These are phyloP conservation scores for Marsdenia floribunda DNA, from an alignment of 257 asterid genomes.

Conservation along the genomic window DNA sequence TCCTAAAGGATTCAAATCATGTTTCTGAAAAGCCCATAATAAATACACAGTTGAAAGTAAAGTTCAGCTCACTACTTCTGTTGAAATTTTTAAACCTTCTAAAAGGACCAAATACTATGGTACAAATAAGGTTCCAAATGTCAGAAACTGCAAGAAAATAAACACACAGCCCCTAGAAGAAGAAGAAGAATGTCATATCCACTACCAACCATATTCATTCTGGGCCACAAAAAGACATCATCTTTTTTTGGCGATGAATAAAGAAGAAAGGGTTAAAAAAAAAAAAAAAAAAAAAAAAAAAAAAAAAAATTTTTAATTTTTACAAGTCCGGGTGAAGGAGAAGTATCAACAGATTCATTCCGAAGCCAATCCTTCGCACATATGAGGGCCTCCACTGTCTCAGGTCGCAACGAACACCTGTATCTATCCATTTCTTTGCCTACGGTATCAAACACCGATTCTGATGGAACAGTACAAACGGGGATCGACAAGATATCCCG, in stretches of 20 bases:
- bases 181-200: slow-evolving; percentile 11
- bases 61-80: background rate
- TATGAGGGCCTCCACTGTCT: slow-evolving; percentile 86
- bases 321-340: slow-evolving; percentile 31
- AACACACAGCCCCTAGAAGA: background rate
- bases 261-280: no score
- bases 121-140: slow-evolving; percentile 18
- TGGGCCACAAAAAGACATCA: background rate
- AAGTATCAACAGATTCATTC: slow-evolving; percentile 35
- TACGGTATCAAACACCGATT: slow-evolving; percentile 60
- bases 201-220: slow-evolving; percentile 4
- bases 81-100: background rate
- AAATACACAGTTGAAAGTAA: background rate
- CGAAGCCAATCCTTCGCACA: slow-evolving; percentile 91
- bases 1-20: background rate
- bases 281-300: no score
- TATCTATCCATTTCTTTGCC: slow-evolving; percentile 84
- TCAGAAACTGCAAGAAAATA: background rate
- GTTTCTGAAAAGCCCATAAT: background rate
- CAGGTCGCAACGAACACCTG: slow-evolving; percentile 73
- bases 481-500: slow-evolving; percentile 88
- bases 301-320: slow-evolving; percentile 53
- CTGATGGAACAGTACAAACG: slow-evolving; percentile 51
- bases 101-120: slow-evolving; percentile 6
- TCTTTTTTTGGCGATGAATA: background rate